Evolutionary conservation across 495 filamentous ascomycete genomes (phyloP).

Genomic region (Aspergillus carlsbadensis): DNA sequence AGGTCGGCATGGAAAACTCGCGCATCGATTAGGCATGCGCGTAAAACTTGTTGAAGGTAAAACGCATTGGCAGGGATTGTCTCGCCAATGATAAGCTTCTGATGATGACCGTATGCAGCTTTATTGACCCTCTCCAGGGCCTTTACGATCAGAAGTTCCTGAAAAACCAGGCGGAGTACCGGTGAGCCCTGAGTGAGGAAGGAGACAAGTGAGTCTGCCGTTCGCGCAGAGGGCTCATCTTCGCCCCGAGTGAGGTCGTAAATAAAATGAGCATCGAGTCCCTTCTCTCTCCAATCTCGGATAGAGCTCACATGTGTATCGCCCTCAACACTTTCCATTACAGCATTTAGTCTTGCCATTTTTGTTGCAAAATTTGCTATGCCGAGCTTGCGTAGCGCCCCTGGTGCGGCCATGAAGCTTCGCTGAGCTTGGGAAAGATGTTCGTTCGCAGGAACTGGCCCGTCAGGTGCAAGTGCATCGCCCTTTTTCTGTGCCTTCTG

Average conservation of each 20-base stretch:
- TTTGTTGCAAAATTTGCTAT: not conserved
- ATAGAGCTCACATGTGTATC: not conserved
- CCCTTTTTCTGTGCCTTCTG: too few relatives aligned
- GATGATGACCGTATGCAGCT: not conserved
- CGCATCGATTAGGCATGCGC: not conserved
- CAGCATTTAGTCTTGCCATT: not conserved
- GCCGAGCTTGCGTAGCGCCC: not conserved
- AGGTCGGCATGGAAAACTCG: not conserved
- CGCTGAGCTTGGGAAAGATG: not conserved
- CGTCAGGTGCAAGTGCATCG: too few relatives aligned
- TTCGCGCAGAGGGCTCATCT: not conserved
- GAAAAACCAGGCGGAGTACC: not conserved
- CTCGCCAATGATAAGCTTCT: conserved; percentile 1
- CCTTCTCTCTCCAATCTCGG: not conserved
- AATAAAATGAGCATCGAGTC: not conserved
- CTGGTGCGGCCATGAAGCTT: not conserved
- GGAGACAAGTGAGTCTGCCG: not conserved
- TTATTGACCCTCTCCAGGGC: not conserved
- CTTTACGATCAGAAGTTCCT: not conserved
- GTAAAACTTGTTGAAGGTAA: not conserved
- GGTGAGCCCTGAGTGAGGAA: not conserved
- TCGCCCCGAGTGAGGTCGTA: not conserved
- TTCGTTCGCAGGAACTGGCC: too few relatives aligned
- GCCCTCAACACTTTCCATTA: not conserved
- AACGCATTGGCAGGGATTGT: not conserved